phyloP scores from a whole-genome alignment of 2,329 filamentous ascomycete species.

The Elsinoe ampelina region DNA sequence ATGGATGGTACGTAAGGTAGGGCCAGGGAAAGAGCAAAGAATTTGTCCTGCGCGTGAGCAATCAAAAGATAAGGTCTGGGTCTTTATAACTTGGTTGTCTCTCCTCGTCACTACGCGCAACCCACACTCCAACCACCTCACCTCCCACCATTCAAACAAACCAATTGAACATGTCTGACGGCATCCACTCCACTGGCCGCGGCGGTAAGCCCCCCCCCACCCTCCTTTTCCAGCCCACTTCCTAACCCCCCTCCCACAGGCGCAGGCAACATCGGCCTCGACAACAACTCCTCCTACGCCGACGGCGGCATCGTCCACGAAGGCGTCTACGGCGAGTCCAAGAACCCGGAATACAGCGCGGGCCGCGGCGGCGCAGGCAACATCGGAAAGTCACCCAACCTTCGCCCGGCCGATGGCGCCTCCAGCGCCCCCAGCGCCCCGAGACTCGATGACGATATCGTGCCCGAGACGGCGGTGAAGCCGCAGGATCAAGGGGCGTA shows the following conservation, averaged over 20 bases:
- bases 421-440: slow-evolving; percentile 16
- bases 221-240: not conserved
- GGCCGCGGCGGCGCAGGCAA: slow-evolving; percentile 34
- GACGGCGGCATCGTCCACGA: slow-evolving; percentile 40
- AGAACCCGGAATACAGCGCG: slow-evolving; percentile 31
- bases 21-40: not conserved
- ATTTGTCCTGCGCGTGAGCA: not conserved
- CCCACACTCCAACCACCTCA: not conserved
- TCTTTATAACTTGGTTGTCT: not conserved
- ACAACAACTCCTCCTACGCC: slow-evolving; percentile 35
- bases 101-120: not conserved
- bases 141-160: not conserved
- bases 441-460: slow-evolving; percentile 31
- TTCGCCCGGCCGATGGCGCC: slow-evolving; percentile 19
- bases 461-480: slow-evolving; percentile 36
- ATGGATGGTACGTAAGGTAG: no score
- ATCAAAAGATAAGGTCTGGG: not conserved
- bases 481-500: not conserved
- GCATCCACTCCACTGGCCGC: slow-evolving; percentile 44
- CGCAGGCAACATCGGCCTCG: slow-evolving; percentile 49
- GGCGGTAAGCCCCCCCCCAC: slow-evolving; percentile 38
- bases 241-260: slow-evolving; percentile 30
- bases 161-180: slow-evolving; percentile 17
- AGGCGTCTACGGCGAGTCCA: slow-evolving; percentile 32
- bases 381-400: slow-evolving; percentile 29